Conservation (phyloP, 768 basidiomycete genomes). For the Hygrocybe coccinea region DNA sequence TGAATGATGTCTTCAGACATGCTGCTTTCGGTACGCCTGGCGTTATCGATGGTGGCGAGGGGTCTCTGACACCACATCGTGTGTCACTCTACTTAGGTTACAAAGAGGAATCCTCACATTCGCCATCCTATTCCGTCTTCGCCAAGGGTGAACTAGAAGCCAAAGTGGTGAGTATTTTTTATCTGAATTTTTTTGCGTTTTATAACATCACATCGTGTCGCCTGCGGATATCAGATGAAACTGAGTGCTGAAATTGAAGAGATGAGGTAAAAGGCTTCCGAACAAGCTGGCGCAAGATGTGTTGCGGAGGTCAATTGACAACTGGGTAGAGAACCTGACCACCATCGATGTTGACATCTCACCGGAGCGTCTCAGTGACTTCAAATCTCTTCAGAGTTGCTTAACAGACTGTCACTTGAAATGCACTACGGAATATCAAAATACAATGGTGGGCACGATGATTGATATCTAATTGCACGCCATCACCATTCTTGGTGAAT, state of each 20-base stretch:
- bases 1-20: constrained; percentile 75
- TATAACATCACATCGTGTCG: too few relatives aligned
- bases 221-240: constrained; percentile 48
- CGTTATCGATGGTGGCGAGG: too few relatives aligned
- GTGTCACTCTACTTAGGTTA: constrained; percentile 45
- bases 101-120: constrained; percentile 36
- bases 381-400: too few relatives aligned
- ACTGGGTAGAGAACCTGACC: constrained; percentile 5
- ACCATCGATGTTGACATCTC: constrained; percentile 16
- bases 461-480: too few relatives aligned
- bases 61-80: too few relatives aligned
- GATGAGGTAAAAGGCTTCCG: constrained; percentile 39
- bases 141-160: constrained; percentile 51
- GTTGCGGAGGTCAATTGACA: constrained; percentile 10
- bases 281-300: constrained; percentile 32
- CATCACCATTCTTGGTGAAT: too few relatives aligned
- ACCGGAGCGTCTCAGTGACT: constrained; percentile 6
- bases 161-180: constrained; percentile 47
- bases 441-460: too few relatives aligned
- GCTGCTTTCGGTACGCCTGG: constrained; percentile 75
- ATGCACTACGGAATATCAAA: too few relatives aligned
- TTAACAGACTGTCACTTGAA: too few relatives aligned
- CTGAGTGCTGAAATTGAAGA: constrained; percentile 55
- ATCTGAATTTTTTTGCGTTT: too few relatives aligned
- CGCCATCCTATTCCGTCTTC: constrained; percentile 57